Evolutionary conservation across 495 filamentous ascomycete genomes (phyloP).

Genomic region (Zalerion maritima): DNA sequence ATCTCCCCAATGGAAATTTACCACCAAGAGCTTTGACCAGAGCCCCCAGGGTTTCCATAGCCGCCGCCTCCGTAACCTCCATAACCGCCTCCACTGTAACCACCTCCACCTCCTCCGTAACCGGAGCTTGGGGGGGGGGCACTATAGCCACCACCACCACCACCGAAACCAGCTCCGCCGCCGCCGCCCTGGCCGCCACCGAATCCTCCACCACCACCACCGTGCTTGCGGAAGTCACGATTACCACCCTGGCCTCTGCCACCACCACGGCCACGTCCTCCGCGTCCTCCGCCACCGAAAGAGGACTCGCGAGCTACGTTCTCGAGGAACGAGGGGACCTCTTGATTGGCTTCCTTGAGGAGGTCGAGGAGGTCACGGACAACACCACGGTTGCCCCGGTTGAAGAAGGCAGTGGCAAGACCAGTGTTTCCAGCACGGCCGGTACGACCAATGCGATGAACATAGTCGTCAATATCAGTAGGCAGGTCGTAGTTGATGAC

Average conservation of each 20-base stretch:
- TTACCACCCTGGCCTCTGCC: constrained; percentile 53
- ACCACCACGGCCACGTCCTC: constrained; percentile 56
- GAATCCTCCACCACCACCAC: constrained; percentile 39
- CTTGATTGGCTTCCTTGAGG: constrained; percentile 95
- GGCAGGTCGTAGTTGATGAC: constrained; percentile 99
- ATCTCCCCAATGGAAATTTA: constrained; percentile 44
- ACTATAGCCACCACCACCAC: constrained; percentile 19
- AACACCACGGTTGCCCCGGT: constrained; percentile 95
- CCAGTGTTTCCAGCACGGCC: constrained; percentile 98
- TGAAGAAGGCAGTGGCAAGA: constrained; percentile 98
- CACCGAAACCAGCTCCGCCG: constrained; percentile 22
- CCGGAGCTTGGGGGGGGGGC: constrained; percentile 8
- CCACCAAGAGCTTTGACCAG: constrained; percentile 88
- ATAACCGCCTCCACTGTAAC: constrained; percentile 20
- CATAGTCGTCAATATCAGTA: constrained; percentile 97
- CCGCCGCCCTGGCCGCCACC: constrained; percentile 36
- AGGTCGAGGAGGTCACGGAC: constrained; percentile 91
- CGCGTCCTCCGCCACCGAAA: constrained; percentile 56
- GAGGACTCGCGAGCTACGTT: constrained; percentile 89
- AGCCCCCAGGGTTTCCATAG: constrained; percentile 77
- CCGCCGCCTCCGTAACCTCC: constrained; percentile 33
- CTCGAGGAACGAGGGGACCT: constrained; percentile 85
- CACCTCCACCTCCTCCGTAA: constrained; percentile 4
- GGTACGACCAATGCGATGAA: constrained; percentile 98
- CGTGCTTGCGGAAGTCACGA: constrained; percentile 80